Evolutionary conservation across 2,329 filamentous ascomycete genomes (phyloP).

Genomic region (Aspergillus fijiensis): DNA sequence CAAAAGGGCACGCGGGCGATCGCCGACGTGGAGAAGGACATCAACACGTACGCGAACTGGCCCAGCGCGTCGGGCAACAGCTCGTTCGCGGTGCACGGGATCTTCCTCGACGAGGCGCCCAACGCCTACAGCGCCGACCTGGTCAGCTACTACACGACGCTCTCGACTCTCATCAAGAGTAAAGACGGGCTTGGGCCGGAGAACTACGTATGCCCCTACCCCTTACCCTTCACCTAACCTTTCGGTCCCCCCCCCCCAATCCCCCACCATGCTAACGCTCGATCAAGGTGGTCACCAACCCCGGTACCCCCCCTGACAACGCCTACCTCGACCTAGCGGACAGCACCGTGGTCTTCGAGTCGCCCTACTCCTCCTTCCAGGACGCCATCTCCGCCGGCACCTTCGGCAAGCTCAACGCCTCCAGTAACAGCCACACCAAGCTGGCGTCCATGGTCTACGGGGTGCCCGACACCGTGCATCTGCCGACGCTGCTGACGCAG

Average conservation of each 20-base stretch:
- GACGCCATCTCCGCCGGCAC: background rate
- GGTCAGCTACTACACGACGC: conserved; percentile 7
- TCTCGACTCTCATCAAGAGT: conserved; percentile 1
- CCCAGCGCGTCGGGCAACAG: conserved; percentile 6
- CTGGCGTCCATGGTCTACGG: conserved; percentile 14
- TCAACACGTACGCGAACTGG: conserved; percentile 14
- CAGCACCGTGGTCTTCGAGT: conserved; percentile 15
- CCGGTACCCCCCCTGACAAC: conserved; percentile 10
- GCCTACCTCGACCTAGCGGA: conserved; percentile 16
- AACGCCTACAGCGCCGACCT: background rate
- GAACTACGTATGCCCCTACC: conserved; percentile 1
- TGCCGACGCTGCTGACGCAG: conserved; percentile 5
- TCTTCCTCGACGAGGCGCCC: conserved; percentile 15
- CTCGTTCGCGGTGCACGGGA: conserved; percentile 12
- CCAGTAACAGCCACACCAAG: background rate
- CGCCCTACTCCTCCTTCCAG: conserved; percentile 10
- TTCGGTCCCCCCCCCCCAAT: too few relatives aligned
- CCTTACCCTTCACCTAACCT: too few relatives aligned
- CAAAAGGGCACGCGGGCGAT: conserved; percentile 3
- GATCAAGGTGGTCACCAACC: conserved; percentile 14
- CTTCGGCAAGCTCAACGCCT: conserved; percentile 1
- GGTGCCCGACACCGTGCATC: conserved; percentile 2
- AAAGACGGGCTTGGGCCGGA: conserved; percentile 9
- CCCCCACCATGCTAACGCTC: too few relatives aligned
- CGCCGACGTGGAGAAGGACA: conserved; percentile 7